These are phyloP conservation scores for Penicillium rolfsii DNA, from an alignment of 2,329 filamentous ascomycete genomes.

Conservation along the genomic window DNA sequence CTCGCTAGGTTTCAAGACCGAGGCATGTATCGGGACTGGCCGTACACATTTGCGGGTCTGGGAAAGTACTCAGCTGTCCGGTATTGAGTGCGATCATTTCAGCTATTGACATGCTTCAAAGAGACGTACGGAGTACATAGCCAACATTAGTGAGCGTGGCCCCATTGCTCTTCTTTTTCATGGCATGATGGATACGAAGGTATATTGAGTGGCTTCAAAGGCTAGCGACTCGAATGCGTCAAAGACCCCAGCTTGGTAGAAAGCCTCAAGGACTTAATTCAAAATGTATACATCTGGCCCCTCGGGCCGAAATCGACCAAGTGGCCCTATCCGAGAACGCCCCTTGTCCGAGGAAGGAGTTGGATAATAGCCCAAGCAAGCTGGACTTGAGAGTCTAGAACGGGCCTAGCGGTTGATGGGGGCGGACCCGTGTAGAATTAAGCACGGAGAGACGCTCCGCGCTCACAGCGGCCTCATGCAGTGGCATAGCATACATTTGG, in stretches of 20 bases:
- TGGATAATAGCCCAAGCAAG: constrained; percentile 4
- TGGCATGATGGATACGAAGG: not conserved
- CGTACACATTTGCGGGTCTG: not conserved
- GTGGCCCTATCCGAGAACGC: constrained; percentile 1
- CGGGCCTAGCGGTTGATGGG: constrained; percentile 24
- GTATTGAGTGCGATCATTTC: not conserved
- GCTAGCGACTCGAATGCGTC: not conserved
- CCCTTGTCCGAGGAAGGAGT: not conserved
- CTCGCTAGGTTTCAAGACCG: not conserved
- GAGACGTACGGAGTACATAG: not conserved
- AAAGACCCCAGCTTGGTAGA: not conserved
- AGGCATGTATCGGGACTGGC: not conserved
- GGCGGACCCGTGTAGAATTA: constrained; percentile 25
- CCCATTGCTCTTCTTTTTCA: not conserved
- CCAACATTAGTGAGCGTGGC: not conserved
- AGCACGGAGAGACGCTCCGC: constrained; percentile 27
- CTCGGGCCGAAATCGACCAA: constrained; percentile 12
- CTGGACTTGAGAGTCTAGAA: constrained; percentile 4
- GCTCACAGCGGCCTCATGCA: constrained; percentile 3
- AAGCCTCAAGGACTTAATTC: not conserved
- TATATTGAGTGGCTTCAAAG: not conserved
- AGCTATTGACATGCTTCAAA: not conserved
- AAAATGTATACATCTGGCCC: not conserved
- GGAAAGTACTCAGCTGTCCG: not conserved
- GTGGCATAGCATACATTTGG: not conserved